Conservation (phyloP, 2,329 filamentous ascomycete genomes). For the Botrytis pseudocinerea region DNA sequence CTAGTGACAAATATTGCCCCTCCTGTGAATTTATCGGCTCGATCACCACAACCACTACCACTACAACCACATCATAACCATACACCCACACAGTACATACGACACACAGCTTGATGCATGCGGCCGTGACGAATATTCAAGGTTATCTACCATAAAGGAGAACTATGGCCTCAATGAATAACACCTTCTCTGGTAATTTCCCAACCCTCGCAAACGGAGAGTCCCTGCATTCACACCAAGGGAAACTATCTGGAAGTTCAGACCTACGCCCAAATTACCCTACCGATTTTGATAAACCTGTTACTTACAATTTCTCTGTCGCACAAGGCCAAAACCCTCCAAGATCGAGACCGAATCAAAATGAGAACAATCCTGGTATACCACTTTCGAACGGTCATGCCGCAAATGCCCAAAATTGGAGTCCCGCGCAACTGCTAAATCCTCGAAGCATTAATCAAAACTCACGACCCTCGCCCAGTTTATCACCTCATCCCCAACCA, state of each 20-base stretch:
- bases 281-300: slow-evolving; percentile 16
- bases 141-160: slow-evolving; percentile 1
- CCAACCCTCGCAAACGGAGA: slow-evolving; percentile 23
- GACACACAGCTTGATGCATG: slow-evolving; percentile 35
- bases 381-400: slow-evolving; percentile 16
- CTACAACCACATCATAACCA: background rate
- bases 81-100: slow-evolving; percentile 26
- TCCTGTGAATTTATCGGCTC: slow-evolving; percentile 25
- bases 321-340: slow-evolving; percentile 36
- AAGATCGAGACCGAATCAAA: slow-evolving; percentile 29
- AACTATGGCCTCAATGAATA: slow-evolving; percentile 42
- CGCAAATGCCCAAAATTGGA: slow-evolving; percentile 41
- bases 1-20: slow-evolving; percentile 17
- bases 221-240: slow-evolving; percentile 22
- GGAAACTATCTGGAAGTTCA: slow-evolving; percentile 25
- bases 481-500: background rate
- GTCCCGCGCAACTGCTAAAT: slow-evolving; percentile 46
- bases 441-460: slow-evolving; percentile 40
- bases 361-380: slow-evolving; percentile 7
- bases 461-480: background rate
- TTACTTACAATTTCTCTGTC: slow-evolving; percentile 20
- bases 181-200: slow-evolving; percentile 40
- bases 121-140: slow-evolving; percentile 28
- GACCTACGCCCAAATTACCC: slow-evolving; percentile 28
- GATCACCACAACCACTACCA: slow-evolving; percentile 8